Conservation (phyloP, 352 stramenopile genomes). For the Phytophthora fragariaefolia region DNA sequence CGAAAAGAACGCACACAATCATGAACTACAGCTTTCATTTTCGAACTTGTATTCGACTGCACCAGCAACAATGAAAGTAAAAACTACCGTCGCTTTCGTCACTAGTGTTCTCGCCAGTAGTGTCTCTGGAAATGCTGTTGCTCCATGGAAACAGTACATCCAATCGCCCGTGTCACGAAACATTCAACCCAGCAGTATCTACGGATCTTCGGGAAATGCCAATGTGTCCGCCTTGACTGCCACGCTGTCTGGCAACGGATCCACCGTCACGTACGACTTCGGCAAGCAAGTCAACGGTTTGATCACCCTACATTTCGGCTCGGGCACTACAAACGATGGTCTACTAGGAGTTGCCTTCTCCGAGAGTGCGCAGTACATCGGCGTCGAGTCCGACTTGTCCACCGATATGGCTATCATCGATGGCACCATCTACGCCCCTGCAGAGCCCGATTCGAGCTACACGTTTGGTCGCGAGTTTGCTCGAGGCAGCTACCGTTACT, state of each 20-base stretch:
- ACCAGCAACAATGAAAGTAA: slow-evolving; percentile 23
- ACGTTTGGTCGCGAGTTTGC: slow-evolving; percentile 45
- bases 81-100: slow-evolving; percentile 16
- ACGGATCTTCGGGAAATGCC: slow-evolving; percentile 17
- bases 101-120: slow-evolving; percentile 13
- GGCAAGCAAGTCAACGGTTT: slow-evolving; percentile 38
- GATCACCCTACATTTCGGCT: slow-evolving; percentile 36
- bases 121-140: slow-evolving; percentile 5
- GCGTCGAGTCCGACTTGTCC: slow-evolving; percentile 41
- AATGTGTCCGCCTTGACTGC: slow-evolving; percentile 27
- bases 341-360: slow-evolving; percentile 41
- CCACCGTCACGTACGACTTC: slow-evolving; percentile 48
- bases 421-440: slow-evolving; percentile 46
- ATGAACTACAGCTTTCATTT: no score
- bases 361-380: slow-evolving; percentile 41
- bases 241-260: slow-evolving; percentile 38
- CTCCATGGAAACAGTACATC: slow-evolving; percentile 32
- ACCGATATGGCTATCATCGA: slow-evolving; percentile 45
- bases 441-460: slow-evolving; percentile 29
- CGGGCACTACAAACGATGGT: slow-evolving; percentile 24
- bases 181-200: slow-evolving; percentile 24
- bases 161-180: slow-evolving; percentile 28
- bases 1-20: no score
- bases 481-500: slow-evolving; percentile 42
- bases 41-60: slow-evolving; percentile 13